These are phyloP conservation scores for Yamadazyma sp. DNA, from an alignment of 1,139 yeast species.

Conservation along the genomic window DNA sequence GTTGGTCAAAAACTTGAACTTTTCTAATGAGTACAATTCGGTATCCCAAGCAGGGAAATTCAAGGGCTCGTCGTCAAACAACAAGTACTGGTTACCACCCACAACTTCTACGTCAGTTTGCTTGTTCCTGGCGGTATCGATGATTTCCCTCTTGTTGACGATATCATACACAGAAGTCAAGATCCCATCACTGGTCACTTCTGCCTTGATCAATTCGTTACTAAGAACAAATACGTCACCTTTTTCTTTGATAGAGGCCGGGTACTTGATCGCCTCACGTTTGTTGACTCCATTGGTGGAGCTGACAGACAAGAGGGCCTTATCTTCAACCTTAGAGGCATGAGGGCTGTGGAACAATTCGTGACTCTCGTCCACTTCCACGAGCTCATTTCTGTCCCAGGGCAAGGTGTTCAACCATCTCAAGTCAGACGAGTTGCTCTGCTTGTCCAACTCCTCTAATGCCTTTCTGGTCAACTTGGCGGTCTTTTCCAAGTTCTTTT, in stretches of 20 bases:
- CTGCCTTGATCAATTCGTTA: slow-evolving; percentile 62
- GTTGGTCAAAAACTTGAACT: slow-evolving; percentile 49
- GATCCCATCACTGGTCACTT: slow-evolving; percentile 60
- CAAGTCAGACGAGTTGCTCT: slow-evolving; percentile 13
- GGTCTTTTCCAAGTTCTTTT: slow-evolving; percentile 53
- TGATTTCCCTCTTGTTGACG: slow-evolving; percentile 60
- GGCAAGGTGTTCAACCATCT: slow-evolving; percentile 57
- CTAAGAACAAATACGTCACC: slow-evolving; percentile 48
- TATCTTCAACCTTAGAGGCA: slow-evolving; percentile 2
- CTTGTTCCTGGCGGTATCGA: slow-evolving; percentile 52
- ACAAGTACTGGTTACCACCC: slow-evolving; percentile 76
- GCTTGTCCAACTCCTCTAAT: slow-evolving; percentile 24
- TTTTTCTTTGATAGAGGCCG: slow-evolving; percentile 46
- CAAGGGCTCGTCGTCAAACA: slow-evolving; percentile 88
- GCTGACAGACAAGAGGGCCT: slow-evolving; percentile 13
- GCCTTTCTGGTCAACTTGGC: slow-evolving; percentile 55
- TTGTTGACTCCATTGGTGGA: slow-evolving; percentile 9
- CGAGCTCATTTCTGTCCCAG: slow-evolving; percentile 63
- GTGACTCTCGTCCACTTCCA: slow-evolving; percentile 27
- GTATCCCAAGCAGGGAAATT: slow-evolving; percentile 98
- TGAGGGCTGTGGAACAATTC: slow-evolving; percentile 6
- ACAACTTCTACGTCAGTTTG: slow-evolving; percentile 41
- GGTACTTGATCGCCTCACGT: slow-evolving; percentile 32
- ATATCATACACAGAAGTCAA: slow-evolving; percentile 68
- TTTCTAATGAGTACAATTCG: slow-evolving; percentile 79